phyloP scores from a whole-genome alignment of 129 eudicot species.

The Flaveria bidentis region DNA sequence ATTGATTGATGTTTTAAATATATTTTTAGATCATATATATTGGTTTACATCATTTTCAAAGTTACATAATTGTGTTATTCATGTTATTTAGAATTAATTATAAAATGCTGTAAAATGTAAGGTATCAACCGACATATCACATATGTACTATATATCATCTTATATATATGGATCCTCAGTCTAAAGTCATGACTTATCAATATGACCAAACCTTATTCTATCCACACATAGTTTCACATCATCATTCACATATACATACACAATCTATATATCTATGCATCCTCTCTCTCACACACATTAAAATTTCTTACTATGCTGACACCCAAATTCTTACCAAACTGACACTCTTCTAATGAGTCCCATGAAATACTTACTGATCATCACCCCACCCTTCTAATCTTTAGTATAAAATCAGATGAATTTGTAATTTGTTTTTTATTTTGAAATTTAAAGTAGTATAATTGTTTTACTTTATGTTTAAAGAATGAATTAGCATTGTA shows the following conservation, averaged over 20 bases:
- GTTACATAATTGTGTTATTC: not conserved
- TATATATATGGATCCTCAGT: constrained; percentile 30
- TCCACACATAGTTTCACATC: constrained; percentile 18
- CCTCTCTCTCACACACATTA: not conserved
- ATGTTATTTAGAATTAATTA: not conserved
- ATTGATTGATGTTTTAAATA: too few relatives aligned
- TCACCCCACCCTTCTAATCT: not conserved
- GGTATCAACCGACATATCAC: constrained; percentile 40
- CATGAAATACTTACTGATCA: constrained; percentile 19
- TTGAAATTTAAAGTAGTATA: too few relatives aligned
- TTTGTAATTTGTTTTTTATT: not conserved
- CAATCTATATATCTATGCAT: not conserved
- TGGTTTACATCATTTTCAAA: too few relatives aligned
- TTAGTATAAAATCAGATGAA: not conserved
- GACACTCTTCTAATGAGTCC: constrained; percentile 24
- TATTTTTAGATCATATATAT: too few relatives aligned
- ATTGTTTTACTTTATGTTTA: too few relatives aligned
- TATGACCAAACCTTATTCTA: constrained; percentile 41
- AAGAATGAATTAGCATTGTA: too few relatives aligned
- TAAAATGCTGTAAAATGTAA: constrained; percentile 17
- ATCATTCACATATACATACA: constrained; percentile 16
- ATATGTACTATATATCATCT: constrained; percentile 22
- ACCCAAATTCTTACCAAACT: constrained; percentile 17
- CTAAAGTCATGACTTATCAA: constrained; percentile 33
- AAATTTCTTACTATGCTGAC: not conserved